These are phyloP conservation scores for Oldenlandia corymbosa DNA, from an alignment of 257 asterid species.

Conservation along the genomic window DNA sequence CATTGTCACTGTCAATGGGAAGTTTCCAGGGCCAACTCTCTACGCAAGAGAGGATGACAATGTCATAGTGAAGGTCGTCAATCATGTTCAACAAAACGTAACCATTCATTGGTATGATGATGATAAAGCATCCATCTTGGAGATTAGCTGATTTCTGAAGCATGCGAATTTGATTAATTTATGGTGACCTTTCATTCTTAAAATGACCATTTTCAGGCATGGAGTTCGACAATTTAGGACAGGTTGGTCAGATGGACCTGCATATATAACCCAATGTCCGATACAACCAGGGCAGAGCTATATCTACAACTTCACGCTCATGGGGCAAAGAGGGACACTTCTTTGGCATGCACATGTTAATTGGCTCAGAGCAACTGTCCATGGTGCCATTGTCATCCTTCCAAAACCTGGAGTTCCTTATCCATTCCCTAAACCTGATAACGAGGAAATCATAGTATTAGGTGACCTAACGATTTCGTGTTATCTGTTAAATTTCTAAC, in stretches of 20 bases:
- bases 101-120: constrained; percentile 56
- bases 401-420: constrained; percentile 55
- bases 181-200: not conserved
- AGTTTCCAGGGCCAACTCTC: constrained; percentile 71
- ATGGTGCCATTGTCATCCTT: constrained; percentile 67
- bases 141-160: too few species aligned
- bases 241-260: constrained; percentile 84
- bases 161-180: not conserved
- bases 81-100: constrained; percentile 58
- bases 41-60: constrained; percentile 68
- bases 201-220: constrained; percentile 45
- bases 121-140: too few species aligned
- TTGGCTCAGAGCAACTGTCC: constrained; percentile 70
- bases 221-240: constrained; percentile 67
- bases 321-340: constrained; percentile 71
- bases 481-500: not conserved
- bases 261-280: constrained; percentile 66
- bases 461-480: constrained; percentile 28
- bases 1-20: constrained; percentile 53
- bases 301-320: constrained; percentile 53
- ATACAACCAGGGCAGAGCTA: constrained; percentile 62
- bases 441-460: constrained; percentile 53
- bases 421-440: constrained; percentile 65
- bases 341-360: constrained; percentile 67
- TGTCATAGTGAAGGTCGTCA: constrained; percentile 49